Evolutionary conservation across 305 asterid genomes (phyloP).

Genomic region (Solanum hybrid): DNA sequence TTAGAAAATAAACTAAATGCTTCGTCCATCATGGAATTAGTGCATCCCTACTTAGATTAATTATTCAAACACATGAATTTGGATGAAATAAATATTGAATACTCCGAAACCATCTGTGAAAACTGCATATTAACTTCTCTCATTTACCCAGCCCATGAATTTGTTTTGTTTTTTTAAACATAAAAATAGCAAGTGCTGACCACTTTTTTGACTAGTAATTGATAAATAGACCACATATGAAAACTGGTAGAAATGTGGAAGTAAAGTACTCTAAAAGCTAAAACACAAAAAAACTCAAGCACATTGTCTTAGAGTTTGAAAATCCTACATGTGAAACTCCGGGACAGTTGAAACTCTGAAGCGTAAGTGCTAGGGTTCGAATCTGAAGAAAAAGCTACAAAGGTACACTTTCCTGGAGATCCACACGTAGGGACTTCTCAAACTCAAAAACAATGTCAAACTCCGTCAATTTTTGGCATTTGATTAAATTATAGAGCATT

Average conservation of each 20-base stretch:
- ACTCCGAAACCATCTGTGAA: neutral
- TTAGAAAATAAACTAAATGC: neutral
- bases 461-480: neutral
- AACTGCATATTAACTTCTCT: neutral
- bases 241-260: neutral
- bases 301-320: neutral
- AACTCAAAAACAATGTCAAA: neutral
- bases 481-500: neutral
- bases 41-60: neutral
- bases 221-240: neutral
- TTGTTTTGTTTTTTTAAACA: neutral
- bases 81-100: neutral
- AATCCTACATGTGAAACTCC: neutral
- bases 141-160: neutral
- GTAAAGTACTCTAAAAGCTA: neutral
- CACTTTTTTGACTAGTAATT: neutral
- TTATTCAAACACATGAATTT: neutral
- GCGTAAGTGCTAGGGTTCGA: neutral
- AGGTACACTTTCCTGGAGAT: neutral
- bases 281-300: neutral
- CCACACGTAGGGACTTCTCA: neutral
- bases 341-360: neutral
- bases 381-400: neutral
- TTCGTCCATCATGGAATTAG: neutral
- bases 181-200: neutral